phyloP scores from a whole-genome alignment of 1,284 basidiomycete genomes.

The Phaffia rhodozyma region DNA sequence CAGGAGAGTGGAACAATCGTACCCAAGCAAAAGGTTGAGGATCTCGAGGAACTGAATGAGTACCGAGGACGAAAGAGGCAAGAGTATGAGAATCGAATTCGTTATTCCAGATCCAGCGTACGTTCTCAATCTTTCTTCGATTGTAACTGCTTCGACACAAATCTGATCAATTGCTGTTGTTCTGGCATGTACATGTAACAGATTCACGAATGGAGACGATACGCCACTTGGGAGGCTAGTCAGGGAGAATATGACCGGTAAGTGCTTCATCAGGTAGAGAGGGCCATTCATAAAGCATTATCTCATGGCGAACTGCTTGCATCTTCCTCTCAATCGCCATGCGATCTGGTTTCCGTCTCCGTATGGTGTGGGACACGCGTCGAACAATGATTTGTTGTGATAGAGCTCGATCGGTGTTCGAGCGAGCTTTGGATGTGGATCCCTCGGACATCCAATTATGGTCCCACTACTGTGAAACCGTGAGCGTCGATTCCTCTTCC shows the following conservation, averaged over 20 bases:
- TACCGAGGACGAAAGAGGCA: conserved; percentile 88
- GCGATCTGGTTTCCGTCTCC: not conserved
- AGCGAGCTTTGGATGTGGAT: conserved; percentile 93
- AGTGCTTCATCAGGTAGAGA: conserved; percentile 2
- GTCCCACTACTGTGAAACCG: conserved; percentile 93
- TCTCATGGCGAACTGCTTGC: not conserved
- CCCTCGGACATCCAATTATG: conserved; percentile 78
- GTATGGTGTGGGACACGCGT: not conserved
- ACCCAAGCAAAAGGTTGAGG: conserved; percentile 89
- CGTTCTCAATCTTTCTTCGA: conserved; percentile 35
- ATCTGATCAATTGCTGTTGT: not conserved
- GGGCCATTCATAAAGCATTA: not conserved
- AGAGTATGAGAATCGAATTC: conserved; percentile 91
- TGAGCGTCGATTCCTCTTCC: conserved; percentile 19
- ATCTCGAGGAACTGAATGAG: conserved; percentile 93
- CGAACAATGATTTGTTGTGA: not conserved
- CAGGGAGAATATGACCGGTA: conserved; percentile 87
- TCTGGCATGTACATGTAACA: conserved; percentile 6
- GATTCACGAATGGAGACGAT: conserved; percentile 46
- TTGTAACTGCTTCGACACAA: conserved; percentile 21
- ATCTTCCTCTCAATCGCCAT: not conserved
- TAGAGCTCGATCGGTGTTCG: conserved; percentile 75
- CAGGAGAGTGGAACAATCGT: conserved; percentile 84
- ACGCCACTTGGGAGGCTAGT: conserved; percentile 67
- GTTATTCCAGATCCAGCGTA: conserved; percentile 72